Evolutionary conservation across 768 basidiomycete species (phyloP), one percentile per base, ranked within the genome.

Genomic region (Lanmaoa rubissima): DNA sequence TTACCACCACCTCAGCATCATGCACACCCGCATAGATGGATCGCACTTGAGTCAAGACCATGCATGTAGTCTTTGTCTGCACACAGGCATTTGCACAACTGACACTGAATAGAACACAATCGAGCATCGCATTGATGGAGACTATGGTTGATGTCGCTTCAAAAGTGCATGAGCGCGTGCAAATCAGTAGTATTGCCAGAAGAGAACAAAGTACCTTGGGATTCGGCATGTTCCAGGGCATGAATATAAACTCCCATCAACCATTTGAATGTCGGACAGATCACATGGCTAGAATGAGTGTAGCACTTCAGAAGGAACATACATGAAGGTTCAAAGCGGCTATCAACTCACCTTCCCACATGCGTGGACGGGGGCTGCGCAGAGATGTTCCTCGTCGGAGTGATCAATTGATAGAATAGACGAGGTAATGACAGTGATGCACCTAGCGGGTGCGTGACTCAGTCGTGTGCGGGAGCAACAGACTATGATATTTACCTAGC

Each of bases 11-110:
- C 6, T 53, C 19, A 13, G 24, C 19, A 26, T 32, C 5, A 45
- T 17, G 61, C 68, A 35, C 19, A 83, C 84, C 84, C 84, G 73
- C 84, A 86, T 34, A 86, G 75, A 70, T 86, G 84, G 31, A 77
- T 55, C 0, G 73, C 69, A 4, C 53, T 64, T 2, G 59, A 53
- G 24, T 75, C 63, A 5, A 84, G 69, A 1, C 76, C 82, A 51
- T 86, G 84, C 42, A 86, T 71, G 69, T 86, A 84, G 54, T 82
- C 66, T 19, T 63, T 60, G 45, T 71, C 61, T 1, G 76, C 69
- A 57, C 85, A 86, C 19, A 82, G 69, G 16, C 83, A 74, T 58
- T 76, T 80, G 63, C 85, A 87, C 4, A 87, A 66, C 50, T 80
- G 73, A 60, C 85, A 86, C 3, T 66, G 58, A 9, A 83, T 60